phyloP scores from a whole-genome alignment of 2,329 filamentous ascomycete genomes.

The Calycina herbarum region DNA sequence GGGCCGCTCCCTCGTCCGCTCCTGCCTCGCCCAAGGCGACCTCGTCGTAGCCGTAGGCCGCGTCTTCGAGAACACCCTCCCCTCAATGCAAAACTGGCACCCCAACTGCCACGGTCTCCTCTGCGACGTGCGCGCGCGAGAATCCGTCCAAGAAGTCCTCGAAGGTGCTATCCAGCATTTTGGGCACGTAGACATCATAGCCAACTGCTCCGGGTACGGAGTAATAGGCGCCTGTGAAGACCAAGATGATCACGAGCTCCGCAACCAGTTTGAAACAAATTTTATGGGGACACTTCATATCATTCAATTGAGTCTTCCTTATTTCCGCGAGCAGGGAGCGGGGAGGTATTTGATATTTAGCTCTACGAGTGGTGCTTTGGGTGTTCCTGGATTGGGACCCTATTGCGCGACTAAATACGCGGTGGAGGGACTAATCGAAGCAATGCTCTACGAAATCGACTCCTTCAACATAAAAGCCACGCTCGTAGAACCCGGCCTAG shows the following conservation, averaged over 20 bases:
- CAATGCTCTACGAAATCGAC: constrained; percentile 94
- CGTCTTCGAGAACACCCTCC: constrained; percentile 71
- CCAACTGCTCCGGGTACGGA: constrained; percentile 92
- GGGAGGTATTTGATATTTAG: constrained; percentile 95
- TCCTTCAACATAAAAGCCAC: constrained; percentile 91
- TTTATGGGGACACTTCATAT: constrained; percentile 96
- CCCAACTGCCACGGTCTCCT: constrained; percentile 74
- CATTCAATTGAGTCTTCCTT: constrained; percentile 81
- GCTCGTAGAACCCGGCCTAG: constrained; percentile 86
- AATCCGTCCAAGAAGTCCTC: constrained; percentile 73
- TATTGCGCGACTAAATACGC: constrained; percentile 98
- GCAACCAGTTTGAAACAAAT: constrained; percentile 96
- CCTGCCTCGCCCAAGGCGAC: constrained; percentile 77
- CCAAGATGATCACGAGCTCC: constrained; percentile 91
- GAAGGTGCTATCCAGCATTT: constrained; percentile 71
- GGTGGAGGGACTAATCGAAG: constrained; percentile 91
- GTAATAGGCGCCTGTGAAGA: constrained; percentile 96
- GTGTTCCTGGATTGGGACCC: constrained; percentile 86
- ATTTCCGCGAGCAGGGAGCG: constrained; percentile 73
- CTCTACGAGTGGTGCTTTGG: constrained; percentile 87
- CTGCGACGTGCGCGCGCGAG: constrained; percentile 83
- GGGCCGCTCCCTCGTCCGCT: constrained; percentile 84
- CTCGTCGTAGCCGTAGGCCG: constrained; percentile 84
- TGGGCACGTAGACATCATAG: constrained; percentile 82
- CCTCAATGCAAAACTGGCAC: constrained; percentile 71